Conservation (phyloP, 139 green algal genomes). For the Coccomyxa sp. region DNA sequence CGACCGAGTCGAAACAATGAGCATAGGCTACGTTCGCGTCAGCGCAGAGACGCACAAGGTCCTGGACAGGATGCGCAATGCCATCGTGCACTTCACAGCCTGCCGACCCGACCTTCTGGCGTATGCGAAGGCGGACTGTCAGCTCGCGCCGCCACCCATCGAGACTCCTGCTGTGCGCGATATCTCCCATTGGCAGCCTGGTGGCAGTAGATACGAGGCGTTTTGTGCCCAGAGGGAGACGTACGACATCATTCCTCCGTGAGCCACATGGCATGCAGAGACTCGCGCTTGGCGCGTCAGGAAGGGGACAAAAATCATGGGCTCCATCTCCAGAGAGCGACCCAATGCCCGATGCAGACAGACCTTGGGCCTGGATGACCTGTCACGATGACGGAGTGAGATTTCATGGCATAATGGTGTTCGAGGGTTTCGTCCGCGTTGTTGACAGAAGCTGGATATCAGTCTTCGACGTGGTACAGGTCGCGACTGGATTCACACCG, state of each 20-base stretch:
- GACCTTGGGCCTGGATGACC: not conserved
- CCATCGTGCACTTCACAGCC: slow-evolving; percentile 1
- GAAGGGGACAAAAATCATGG: not conserved
- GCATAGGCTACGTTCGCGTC: not conserved
- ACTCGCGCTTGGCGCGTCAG: not conserved
- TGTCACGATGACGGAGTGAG: not conserved
- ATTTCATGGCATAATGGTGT: not conserved
- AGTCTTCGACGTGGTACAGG: not conserved
- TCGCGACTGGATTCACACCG: not conserved
- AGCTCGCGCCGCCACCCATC: not conserved
- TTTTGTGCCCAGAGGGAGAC: not conserved
- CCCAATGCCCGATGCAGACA: not conserved
- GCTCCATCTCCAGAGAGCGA: slow-evolving; percentile 1
- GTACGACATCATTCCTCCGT: not conserved
- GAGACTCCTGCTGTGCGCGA: not conserved
- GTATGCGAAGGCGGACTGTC: not conserved
- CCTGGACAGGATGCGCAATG: not conserved
- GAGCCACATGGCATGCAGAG: not conserved
- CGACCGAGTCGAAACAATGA: not conserved
- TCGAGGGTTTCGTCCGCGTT: not conserved
- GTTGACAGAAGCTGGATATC: slow-evolving; percentile 1
- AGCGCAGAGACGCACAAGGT: not conserved
- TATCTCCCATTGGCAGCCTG: not conserved
- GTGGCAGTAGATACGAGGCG: not conserved
- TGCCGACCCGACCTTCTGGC: not conserved